These are phyloP conservation scores for Neopestalotiopsis rosae DNA, from an alignment of 2,329 filamentous ascomycete species.

Conservation along the genomic window DNA sequence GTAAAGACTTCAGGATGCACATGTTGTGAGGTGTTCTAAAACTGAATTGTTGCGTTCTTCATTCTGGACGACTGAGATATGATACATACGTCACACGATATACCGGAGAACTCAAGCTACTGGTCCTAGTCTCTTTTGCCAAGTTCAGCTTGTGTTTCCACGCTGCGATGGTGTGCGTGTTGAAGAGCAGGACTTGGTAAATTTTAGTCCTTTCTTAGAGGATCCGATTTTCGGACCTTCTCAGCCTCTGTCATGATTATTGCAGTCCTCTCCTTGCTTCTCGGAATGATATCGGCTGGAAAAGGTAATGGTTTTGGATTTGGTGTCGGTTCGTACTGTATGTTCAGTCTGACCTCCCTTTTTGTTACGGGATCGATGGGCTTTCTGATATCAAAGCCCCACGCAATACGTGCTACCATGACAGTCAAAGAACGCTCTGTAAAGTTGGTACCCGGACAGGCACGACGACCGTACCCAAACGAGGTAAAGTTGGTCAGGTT, in stretches of 20 bases:
- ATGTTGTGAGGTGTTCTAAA: background rate
- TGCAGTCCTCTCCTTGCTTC: background rate
- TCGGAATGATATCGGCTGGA: constrained; percentile 6
- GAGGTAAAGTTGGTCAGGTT: constrained; percentile 38
- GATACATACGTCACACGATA: no score
- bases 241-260: background rate
- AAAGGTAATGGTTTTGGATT: constrained; percentile 26
- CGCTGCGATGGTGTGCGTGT: no score
- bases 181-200: background rate
- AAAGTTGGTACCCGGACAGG: constrained; percentile 39
- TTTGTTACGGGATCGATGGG: constrained; percentile 5
- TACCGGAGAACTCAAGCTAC: no score
- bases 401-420: constrained; percentile 37
- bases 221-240: background rate
- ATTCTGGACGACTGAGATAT: no score
- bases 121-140: no score
- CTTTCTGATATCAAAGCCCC: constrained; percentile 6
- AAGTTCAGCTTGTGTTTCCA: no score
- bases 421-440: constrained; percentile 35
- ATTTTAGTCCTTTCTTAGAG: background rate
- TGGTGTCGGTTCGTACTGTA: constrained; percentile 15
- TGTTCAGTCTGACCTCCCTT: background rate
- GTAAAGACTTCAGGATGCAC: background rate
- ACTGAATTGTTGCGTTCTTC: no score
- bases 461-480: constrained; percentile 53